Evolutionary conservation across 2,329 filamentous ascomycete species (phyloP).

Genomic region (Pestalotiopsis fici): DNA sequence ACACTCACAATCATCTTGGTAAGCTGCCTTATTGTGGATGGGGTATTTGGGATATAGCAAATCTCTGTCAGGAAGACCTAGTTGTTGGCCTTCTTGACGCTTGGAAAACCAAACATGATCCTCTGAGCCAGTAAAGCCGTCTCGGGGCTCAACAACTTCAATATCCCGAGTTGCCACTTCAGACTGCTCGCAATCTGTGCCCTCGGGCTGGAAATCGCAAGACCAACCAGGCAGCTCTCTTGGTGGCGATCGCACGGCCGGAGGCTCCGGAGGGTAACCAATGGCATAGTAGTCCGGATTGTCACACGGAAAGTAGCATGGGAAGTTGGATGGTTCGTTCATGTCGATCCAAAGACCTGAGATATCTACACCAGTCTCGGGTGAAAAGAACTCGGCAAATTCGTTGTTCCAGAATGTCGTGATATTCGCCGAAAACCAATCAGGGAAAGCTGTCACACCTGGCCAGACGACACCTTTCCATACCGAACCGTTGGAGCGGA

Average conservation of each 20-base stretch:
- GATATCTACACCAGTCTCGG: slow-evolving; percentile 68
- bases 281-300: slow-evolving; percentile 40
- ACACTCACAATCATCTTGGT: slow-evolving; percentile 29
- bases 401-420: slow-evolving; percentile 71
- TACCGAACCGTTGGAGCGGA: slow-evolving; percentile 54
- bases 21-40: slow-evolving; percentile 63
- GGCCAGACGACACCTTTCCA: slow-evolving; percentile 76
- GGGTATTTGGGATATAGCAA: slow-evolving; percentile 65
- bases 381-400: slow-evolving; percentile 65
- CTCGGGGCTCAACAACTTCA: slow-evolving; percentile 15
- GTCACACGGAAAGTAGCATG: slow-evolving; percentile 56
- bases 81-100: slow-evolving; percentile 37
- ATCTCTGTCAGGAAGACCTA: slow-evolving; percentile 64
- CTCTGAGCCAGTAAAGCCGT: slow-evolving; percentile 29
- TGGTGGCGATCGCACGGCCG: slow-evolving; percentile 63
- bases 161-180: slow-evolving; percentile 13
- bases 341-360: slow-evolving; percentile 80
- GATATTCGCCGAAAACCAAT: slow-evolving; percentile 72
- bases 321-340: slow-evolving; percentile 53
- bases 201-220: slow-evolving; percentile 63
- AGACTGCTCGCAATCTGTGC: slow-evolving; percentile 33
- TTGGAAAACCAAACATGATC: slow-evolving; percentile 17
- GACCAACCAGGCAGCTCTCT: slow-evolving; percentile 70
- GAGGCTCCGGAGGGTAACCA: slow-evolving; percentile 61
- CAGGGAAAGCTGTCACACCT: slow-evolving; percentile 70